phyloP scores from a whole-genome alignment of 2,329 filamentous ascomycete genomes.

The Pseudogymnoascus sp. region DNA sequence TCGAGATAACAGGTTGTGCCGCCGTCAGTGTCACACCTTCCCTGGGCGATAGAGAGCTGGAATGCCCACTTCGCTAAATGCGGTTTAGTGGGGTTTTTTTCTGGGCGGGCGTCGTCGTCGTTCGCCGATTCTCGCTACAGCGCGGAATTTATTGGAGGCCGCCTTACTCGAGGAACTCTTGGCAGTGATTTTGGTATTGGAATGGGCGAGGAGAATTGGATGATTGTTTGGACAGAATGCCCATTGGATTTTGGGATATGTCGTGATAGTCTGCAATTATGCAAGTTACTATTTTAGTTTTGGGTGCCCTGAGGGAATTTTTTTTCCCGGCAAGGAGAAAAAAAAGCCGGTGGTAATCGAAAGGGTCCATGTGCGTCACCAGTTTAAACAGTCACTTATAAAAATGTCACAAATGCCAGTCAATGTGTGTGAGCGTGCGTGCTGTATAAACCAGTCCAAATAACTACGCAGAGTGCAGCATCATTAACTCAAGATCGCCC shows the following conservation, averaged over 20 bases:
- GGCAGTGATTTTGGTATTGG: background rate
- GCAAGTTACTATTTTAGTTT: background rate
- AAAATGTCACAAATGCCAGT: background rate
- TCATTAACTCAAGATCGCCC: background rate
- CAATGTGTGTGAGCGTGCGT: background rate
- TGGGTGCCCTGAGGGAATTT: background rate
- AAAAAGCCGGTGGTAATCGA: background rate
- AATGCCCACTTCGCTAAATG: background rate
- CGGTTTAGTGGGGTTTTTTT: background rate
- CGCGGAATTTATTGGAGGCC: background rate
- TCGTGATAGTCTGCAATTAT: background rate
- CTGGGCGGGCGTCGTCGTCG: background rate
- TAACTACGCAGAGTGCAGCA: background rate
- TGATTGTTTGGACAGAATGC: background rate
- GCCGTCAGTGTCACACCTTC: conserved; percentile 5
- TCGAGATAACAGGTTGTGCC: conserved; percentile 4
- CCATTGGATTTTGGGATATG: background rate
- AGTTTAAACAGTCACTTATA: background rate
- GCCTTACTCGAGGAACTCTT: background rate
- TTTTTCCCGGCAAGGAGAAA: background rate
- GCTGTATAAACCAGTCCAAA: background rate
- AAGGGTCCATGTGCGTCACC: conserved; percentile 2
- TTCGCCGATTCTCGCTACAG: background rate
- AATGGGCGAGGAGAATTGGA: background rate
- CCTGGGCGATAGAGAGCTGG: conserved; percentile 6